phyloP scores from a whole-genome alignment of 2,329 filamentous ascomycete genomes.

The Colletotrichum musae region DNA sequence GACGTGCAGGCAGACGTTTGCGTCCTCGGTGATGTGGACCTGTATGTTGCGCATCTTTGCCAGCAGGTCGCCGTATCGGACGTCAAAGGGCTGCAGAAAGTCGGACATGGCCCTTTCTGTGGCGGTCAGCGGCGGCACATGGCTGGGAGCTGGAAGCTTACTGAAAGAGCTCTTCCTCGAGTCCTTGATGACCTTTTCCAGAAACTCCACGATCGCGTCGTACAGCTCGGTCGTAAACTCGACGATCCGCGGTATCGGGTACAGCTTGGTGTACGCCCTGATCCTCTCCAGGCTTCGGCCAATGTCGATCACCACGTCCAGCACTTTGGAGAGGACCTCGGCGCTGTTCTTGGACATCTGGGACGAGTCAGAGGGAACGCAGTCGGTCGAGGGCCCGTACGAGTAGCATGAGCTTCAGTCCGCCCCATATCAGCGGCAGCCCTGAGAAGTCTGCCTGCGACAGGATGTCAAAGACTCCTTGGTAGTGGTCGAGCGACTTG shows the following conservation, averaged over 20 bases:
- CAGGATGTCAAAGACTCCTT: constrained; percentile 47
- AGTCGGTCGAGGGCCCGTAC: background rate
- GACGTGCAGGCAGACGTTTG: constrained; percentile 38
- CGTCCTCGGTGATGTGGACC: constrained; percentile 40
- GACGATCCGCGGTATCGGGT: constrained; percentile 46
- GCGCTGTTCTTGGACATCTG: constrained; percentile 46
- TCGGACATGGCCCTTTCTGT: constrained; percentile 26
- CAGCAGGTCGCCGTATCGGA: constrained; percentile 42
- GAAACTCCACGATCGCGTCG: constrained; percentile 46
- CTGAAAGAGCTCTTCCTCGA: constrained; percentile 40
- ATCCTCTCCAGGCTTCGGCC: constrained; percentile 45
- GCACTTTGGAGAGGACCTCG: constrained; percentile 44
- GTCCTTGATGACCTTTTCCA: constrained; percentile 43
- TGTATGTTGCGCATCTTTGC: constrained; percentile 40
- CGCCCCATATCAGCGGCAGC: constrained; percentile 47
- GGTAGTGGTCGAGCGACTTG: constrained; percentile 44
- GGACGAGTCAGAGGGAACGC: background rate
- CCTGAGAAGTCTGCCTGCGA: constrained; percentile 46
- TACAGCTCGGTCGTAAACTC: constrained; percentile 47
- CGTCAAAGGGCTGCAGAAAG: constrained; percentile 39
- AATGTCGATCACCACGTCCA: constrained; percentile 47
- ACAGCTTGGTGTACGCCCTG: constrained; percentile 43
- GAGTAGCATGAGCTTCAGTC: constrained; percentile 41
- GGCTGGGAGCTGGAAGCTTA: background rate
- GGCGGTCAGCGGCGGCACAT: background rate